These are phyloP conservation scores for Tephrocybe sp. DNA, from an alignment of 768 basidiomycete species.

Conservation along the genomic window DNA sequence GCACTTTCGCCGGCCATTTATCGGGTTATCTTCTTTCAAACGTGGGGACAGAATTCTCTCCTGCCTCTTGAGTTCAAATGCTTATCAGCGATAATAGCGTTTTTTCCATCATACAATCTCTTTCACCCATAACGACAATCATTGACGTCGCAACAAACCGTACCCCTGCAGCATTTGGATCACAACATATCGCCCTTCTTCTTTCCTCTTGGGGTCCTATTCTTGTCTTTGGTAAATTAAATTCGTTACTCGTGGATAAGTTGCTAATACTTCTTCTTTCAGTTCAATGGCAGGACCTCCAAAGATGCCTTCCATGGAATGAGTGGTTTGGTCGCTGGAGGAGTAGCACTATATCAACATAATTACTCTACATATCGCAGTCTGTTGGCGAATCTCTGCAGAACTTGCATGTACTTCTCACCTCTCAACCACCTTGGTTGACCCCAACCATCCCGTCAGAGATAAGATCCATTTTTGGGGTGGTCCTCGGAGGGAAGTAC, in stretches of 20 bases:
- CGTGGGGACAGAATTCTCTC: conserved; percentile 37
- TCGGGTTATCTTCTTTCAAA: conserved; percentile 56
- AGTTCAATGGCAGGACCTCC: not conserved
- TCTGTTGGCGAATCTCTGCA: not conserved
- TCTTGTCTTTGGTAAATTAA: conserved; percentile 50
- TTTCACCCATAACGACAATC: conserved; percentile 50
- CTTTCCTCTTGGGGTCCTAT: conserved; percentile 60
- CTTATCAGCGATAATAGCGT: conserved; percentile 24
- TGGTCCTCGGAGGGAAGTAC: too few species aligned
- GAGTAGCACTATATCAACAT: not conserved
- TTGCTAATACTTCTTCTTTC: not conserved
- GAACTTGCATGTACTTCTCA: not conserved
- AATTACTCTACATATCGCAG: not conserved
- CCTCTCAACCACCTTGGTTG: not conserved
- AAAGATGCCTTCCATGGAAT: not conserved
- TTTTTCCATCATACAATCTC: conserved; percentile 46
- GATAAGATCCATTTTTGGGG: too few species aligned
- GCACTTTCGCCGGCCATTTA: conserved; percentile 45
- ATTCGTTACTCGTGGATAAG: not conserved
- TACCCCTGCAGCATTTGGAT: conserved; percentile 55
- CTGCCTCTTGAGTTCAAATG: not conserved
- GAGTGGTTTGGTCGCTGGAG: not conserved
- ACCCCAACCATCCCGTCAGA: too few species aligned
- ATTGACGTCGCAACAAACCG: conserved; percentile 44
- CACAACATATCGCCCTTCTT: conserved; percentile 63